Evolutionary conservation across 1,139 yeast genomes (phyloP), one percentile per base, ranked within the genome.

Genomic region (Blastobotrys malaysiensis): DNA sequence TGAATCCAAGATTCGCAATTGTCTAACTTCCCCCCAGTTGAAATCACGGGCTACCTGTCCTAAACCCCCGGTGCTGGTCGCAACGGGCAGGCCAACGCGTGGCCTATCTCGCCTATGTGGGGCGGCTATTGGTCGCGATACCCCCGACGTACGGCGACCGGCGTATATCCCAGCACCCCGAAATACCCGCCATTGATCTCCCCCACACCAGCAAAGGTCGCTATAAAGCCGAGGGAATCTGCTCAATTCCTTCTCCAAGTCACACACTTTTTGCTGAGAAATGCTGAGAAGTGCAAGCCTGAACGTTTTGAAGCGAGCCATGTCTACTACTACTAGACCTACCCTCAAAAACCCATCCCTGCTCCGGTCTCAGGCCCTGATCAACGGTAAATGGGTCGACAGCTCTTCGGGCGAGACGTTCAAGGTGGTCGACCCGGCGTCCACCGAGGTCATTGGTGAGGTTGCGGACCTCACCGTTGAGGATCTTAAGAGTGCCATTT

Each of bases 361-460:
- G 52, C 63, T 87, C 55, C 77, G 80, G 64, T 70, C 79, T 45
- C 77, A 79, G 56, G 83, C 88, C 18, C 82, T 74, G 62, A 75
- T 88, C 68, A 81, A 86, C 62, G 96, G 96, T 50, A 72, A 82
- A 63, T 89, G 95, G 90, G 69, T 79, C 50, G 65, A 70, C 19
- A 76, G 82, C 21, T 71, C 74, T 48, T 74, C 83, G 18, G 70
- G 77, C 22, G 78, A 78, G 54, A 76, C 80, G 16, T 88, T 87
- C 69, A 74, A 79, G 43, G 96, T 88, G 21, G 69, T 70, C 43
- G 90, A 89, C 68, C 97, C 97, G 2, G 95, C 95, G 0, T 82
- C 84, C 48, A 80, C 76, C 36, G 77, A 79, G 55, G 72, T 73
- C 24, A 79, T 89, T 55, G 81, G 81, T 19, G 76, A 75, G 49